These are phyloP conservation scores for Aspergillus uvarum DNA, from an alignment of 2,329 filamentous ascomycete species.

Conservation along the genomic window DNA sequence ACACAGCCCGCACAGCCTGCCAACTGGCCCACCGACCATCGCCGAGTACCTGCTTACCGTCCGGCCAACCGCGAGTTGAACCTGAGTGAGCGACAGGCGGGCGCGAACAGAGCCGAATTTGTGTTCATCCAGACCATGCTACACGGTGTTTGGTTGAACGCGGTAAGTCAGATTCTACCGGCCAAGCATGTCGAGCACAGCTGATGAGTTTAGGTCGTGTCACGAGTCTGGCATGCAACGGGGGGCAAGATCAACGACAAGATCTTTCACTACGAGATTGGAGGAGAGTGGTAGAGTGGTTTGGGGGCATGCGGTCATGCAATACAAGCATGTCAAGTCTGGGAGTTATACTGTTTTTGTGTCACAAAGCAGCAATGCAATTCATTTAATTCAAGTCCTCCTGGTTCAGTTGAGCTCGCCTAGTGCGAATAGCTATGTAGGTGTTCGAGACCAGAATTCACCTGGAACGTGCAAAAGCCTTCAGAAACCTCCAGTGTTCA, in stretches of 20 bases:
- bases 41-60: slow-evolving; percentile 50
- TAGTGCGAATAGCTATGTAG: no score
- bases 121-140: slow-evolving; percentile 55
- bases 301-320: no score
- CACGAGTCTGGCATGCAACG: slow-evolving; percentile 51
- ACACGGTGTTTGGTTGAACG: slow-evolving; percentile 47
- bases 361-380: no score
- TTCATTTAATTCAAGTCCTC: no score
- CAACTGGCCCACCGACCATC: slow-evolving; percentile 51
- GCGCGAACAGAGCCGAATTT: slow-evolving; percentile 46
- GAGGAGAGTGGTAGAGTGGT: slow-evolving; percentile 50
- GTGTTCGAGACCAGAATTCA: no score
- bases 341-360: no score
- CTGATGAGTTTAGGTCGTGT: slow-evolving; percentile 30
- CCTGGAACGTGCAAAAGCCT: no score
- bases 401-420: no score
- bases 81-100: slow-evolving; percentile 44
- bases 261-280: slow-evolving; percentile 54
- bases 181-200: not conserved
- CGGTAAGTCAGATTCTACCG: slow-evolving; percentile 20
- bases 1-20: slow-evolving; percentile 10
- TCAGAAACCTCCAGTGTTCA: no score
- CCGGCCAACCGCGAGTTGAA: slow-evolving; percentile 48
- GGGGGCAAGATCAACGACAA: slow-evolving; percentile 50
- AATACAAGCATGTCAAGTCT: no score